Evolutionary conservation across 495 filamentous ascomycete species (phyloP).

Genomic region (Hypoxylon lienhwacheense): DNA sequence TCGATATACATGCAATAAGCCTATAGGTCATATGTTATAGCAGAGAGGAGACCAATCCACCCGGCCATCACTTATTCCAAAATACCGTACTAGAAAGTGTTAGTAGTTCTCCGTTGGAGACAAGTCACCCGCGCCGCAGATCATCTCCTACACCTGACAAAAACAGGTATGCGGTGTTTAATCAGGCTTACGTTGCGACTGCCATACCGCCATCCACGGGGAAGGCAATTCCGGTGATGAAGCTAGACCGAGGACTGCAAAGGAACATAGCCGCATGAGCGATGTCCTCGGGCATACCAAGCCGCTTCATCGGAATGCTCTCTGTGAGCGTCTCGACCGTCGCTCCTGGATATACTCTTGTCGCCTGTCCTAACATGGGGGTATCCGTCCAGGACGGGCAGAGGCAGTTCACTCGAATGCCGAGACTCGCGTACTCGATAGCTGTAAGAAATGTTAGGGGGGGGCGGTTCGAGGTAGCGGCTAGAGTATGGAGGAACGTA

Average conservation of each 20-base stretch:
- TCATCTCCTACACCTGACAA: too few relatives aligned
- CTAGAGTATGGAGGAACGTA: not conserved
- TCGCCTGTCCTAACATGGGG: slow-evolving; percentile 38
- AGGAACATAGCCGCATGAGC: slow-evolving; percentile 50
- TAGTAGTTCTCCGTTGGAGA: too few relatives aligned
- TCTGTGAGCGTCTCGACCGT: slow-evolving; percentile 4
- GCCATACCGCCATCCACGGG: slow-evolving; percentile 37
- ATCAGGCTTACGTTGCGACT: not conserved
- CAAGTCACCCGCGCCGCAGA: too few relatives aligned
- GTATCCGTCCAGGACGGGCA: slow-evolving; percentile 49
- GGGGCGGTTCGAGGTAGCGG: too few relatives aligned
- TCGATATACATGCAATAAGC: too few relatives aligned
- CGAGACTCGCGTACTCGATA: slow-evolving; percentile 34
- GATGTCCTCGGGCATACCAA: slow-evolving; percentile 46
- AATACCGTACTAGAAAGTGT: too few relatives aligned
- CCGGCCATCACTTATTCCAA: too few relatives aligned
- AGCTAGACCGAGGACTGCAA: slow-evolving; percentile 46
- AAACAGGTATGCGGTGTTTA: not conserved
- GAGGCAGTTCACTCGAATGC: slow-evolving; percentile 50
- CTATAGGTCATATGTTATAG: too few relatives aligned
- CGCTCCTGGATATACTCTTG: not conserved
- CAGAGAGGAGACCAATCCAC: too few relatives aligned
- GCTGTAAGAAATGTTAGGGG: slow-evolving; percentile 32
- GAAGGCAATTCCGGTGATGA: slow-evolving; percentile 37
- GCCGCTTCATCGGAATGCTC: slow-evolving; percentile 40